Evolutionary conservation across 306 rosid genomes (phyloP).

Genomic region (Vachellia pachyceras): DNA sequence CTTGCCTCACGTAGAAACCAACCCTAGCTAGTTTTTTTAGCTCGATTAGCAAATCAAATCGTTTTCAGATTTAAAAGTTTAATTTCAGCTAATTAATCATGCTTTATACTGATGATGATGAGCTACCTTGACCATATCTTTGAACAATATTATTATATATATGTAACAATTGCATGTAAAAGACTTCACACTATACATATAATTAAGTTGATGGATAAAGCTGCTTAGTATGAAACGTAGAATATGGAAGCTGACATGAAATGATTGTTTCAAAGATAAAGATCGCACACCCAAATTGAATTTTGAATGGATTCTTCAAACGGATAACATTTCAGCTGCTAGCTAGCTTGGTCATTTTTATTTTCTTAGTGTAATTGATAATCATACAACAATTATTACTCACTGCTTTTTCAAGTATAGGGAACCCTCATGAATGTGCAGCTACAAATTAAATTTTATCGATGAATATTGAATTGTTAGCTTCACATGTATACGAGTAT

Average conservation of each 20-base stretch:
- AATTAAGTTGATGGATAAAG: background rate
- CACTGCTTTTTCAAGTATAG: background rate
- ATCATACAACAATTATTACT: background rate
- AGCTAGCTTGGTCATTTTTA: background rate
- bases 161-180: background rate
- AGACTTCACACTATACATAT: background rate
- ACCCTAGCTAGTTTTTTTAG: background rate
- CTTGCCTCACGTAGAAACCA: background rate
- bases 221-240: background rate
- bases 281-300: constrained; percentile 16
- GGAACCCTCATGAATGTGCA: background rate
- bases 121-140: background rate
- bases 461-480: background rate
- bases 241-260: background rate
- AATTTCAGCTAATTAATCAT: background rate
- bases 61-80: background rate
- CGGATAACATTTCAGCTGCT: background rate
- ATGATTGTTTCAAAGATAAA: constrained; percentile 1
- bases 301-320: background rate
- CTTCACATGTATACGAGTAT: background rate
- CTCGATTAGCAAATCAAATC: background rate
- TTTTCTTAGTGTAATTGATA: background rate
- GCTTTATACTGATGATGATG: background rate
- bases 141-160: background rate
- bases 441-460: background rate